Evolutionary conservation across 2,329 filamentous ascomycete species (phyloP).

Genomic region (Talaromyces albobiverticillius): DNA sequence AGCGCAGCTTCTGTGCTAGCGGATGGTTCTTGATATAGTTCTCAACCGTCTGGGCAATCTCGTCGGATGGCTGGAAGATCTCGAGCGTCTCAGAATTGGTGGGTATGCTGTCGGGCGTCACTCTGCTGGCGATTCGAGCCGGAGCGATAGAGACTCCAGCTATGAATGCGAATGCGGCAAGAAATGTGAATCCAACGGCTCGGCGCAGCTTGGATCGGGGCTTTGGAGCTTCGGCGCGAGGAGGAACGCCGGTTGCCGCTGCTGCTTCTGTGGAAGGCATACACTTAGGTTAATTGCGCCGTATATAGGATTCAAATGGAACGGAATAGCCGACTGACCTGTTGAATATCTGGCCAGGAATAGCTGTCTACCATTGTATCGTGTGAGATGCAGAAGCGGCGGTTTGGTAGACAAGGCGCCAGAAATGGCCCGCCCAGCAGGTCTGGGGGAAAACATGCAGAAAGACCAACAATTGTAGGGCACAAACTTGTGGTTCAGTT

Average conservation of each 20-base stretch:
- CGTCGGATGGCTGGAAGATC: slow-evolving; percentile 60
- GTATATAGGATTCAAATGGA: neutral
- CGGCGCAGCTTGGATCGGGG: slow-evolving; percentile 32
- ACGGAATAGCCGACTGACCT: neutral
- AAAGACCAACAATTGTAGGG: neutral
- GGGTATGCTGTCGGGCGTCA: slow-evolving; percentile 43
- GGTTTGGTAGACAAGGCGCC: slow-evolving; percentile 9
- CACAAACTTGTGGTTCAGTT: too few relatives aligned
- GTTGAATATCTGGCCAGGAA: slow-evolving; percentile 4
- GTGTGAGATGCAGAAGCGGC: neutral
- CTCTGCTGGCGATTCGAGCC: slow-evolving; percentile 22
- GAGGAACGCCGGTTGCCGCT: slow-evolving; percentile 3
- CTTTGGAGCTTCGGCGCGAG: slow-evolving; percentile 15
- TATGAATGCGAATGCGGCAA: slow-evolving; percentile 33
- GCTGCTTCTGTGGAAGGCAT: neutral
- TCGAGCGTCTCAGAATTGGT: slow-evolving; percentile 71
- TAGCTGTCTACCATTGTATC: neutral
- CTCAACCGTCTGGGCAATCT: slow-evolving; percentile 60
- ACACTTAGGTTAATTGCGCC: neutral
- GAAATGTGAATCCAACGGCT: slow-evolving; percentile 33
- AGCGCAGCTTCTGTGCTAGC: slow-evolving; percentile 66
- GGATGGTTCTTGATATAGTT: slow-evolving; percentile 72
- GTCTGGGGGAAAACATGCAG: slow-evolving; percentile 8
- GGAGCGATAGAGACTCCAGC: slow-evolving; percentile 29
- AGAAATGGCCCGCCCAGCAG: neutral